These are phyloP conservation scores for Schizothecium vesticola DNA, from an alignment of 495 filamentous ascomycete genomes.

Conservation along the genomic window DNA sequence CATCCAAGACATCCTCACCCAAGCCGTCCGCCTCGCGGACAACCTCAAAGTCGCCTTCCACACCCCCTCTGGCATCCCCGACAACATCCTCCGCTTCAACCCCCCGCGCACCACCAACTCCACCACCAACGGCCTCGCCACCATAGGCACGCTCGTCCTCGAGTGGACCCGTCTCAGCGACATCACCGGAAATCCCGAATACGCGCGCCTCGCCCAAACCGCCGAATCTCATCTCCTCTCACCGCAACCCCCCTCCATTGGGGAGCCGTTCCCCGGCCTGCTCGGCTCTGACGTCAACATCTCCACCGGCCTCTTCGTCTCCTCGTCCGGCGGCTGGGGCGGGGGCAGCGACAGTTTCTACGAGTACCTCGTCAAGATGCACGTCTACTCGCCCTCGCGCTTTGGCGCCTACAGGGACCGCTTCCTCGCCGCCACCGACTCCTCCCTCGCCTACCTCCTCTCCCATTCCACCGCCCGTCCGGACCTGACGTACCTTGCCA, in stretches of 20 bases:
- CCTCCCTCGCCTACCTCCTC: constrained; percentile 63
- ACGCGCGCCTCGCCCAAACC: constrained; percentile 60
- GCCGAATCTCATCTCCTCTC: constrained; percentile 68
- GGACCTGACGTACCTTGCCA: constrained; percentile 70
- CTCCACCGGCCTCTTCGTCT: constrained; percentile 57
- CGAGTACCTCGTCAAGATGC: constrained; percentile 95
- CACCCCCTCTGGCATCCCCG: constrained; percentile 69
- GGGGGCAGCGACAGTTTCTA: constrained; percentile 81
- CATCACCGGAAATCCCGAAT: constrained; percentile 60
- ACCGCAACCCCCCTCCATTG: constrained; percentile 50
- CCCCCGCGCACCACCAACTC: constrained; percentile 44
- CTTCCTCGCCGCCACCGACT: constrained; percentile 75
- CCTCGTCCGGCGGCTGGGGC: constrained; percentile 69
- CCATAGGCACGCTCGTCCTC: constrained; percentile 67
- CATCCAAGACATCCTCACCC: constrained; percentile 54
- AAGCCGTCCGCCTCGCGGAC: constrained; percentile 66
- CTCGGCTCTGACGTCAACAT: constrained; percentile 65
- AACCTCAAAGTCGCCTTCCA: constrained; percentile 72
- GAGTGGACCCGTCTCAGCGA: constrained; percentile 85
- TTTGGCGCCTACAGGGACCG: constrained; percentile 62
- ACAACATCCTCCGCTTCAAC: constrained; percentile 63
- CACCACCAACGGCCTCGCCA: constrained; percentile 62
- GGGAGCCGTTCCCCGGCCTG: constrained; percentile 73
- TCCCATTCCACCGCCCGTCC: constrained; percentile 65
- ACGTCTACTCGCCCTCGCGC: constrained; percentile 65